Evolutionary conservation across 805 yeast species (phyloP), one percentile per base, ranked within the genome.

Genomic region (Lipomyces anomalus): DNA sequence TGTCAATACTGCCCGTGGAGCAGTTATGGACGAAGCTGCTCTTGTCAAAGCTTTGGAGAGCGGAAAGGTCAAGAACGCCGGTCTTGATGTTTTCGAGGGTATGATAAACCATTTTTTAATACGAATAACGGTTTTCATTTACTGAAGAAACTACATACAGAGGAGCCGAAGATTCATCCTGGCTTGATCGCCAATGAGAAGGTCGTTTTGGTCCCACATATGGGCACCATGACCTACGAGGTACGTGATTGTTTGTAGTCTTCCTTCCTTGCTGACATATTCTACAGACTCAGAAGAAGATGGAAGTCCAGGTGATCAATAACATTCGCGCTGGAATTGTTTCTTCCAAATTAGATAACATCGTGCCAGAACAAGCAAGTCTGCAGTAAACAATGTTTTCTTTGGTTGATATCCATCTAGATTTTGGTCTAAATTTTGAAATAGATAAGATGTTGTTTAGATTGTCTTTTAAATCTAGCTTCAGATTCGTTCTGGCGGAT

Each of bases 1-100:
- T 22, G 80, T 86, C 34, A 88, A 88, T 67, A 86, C 95, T 9
- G 92, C 95, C 4, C 76, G 97, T 59, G 97, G 97, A 17, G 82
- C 90, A 2, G 79, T 88, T 22, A 61, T 80, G 46, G 78, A 81
- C 56, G 87, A 80, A 60, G 56, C 63, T 13, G 78, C 76, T 9
- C 65, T 80, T 38, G 67, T 73, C 2, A 69, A 67, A 9, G 74
- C 74, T 4, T 66, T 80, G 43, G 71, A 72, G 48, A 57, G 64
- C 11, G 84, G 83, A 9, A 74, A 78, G 57, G 68, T 80, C 28
- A 71, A 71, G 6, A 63, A 76, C 5, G 79, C 71, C 47, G 87
- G 84, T 4, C 61, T 80, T 2, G 87, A 80, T 56, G 87, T 80
- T 29, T 80, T 73, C 57, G 86, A 80, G 60, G 52, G 62, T 30